Base-by-base conservation (phyloP, 495 filamentous ascomycete species). In the Beverwykella pulmonaria region DNA sequence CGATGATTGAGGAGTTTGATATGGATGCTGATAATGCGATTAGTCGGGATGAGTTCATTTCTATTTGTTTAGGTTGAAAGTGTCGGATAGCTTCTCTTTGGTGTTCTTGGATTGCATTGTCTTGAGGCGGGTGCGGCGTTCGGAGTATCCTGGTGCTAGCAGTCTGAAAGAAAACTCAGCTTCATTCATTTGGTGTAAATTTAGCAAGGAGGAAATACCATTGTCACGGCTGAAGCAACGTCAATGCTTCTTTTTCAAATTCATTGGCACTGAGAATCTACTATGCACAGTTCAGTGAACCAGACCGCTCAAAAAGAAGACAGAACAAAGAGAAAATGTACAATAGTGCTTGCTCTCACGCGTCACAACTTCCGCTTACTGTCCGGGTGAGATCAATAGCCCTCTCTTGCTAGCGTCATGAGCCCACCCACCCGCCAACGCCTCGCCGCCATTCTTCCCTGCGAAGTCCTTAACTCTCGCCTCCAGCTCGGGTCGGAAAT, bases 1-100 rank as follows among this genome's bases (percentile, higher is more conserved):
- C 93, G 73, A 98, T 98, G 94, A 91, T 98, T 79, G 92, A 97
- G 78, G 94, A 98, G 80, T 98, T 98, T 83, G 94, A 98, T 81
- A 80, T 97, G 61, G 90, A 93, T 75, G 92, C 91, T 0, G 93
- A 95, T 69, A 92, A 92, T 6, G 92, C 87, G 68, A 94, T 98
- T 61, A 90, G 87, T 67, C 81, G 88, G 71, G 93, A 97, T 64
- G 93, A 94, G 76, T 98, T 98, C 82, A 82, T 97, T 63, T 82
- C 82, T 29, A 92, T 93, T 71, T 93, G 90, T 75, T 66, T 79
- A 58, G 75, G 75, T 10, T 73, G 59, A 74, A 14, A 36, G n/a
- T n/a, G n/a, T n/a, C n/a, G n/a, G 49, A n/a, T 14, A 14, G 39
- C 15, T 10, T 2, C 6, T n/a, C 15, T 44, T 44, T n/a, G 6